Evolutionary conservation across 192 early-diverging fungal species (phyloP).

Genomic region (Rhizoclosmatium sp.): DNA sequence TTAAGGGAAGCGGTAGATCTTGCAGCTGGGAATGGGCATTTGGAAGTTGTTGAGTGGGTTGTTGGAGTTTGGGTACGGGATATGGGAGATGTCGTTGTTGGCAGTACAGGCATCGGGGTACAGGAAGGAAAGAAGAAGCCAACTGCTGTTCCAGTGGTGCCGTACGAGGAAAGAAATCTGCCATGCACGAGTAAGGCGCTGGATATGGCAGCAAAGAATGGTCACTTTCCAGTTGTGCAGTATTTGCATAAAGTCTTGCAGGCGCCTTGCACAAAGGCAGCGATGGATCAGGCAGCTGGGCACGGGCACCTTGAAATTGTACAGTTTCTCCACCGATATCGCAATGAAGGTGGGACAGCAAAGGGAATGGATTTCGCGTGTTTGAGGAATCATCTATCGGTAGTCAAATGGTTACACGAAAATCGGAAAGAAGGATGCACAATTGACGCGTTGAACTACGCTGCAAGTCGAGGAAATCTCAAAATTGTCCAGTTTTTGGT

Average conservation of each 20-base stretch:
- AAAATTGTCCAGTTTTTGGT: slow-evolving; percentile 13
- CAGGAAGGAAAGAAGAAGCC: no score
- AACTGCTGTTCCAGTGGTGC: not conserved
- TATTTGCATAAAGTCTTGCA: slow-evolving; percentile 2
- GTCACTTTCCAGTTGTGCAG: slow-evolving; percentile 24
- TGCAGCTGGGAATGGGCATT: slow-evolving; percentile 18
- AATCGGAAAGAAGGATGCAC: slow-evolving; percentile 43
- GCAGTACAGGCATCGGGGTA: no score
- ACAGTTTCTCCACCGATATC: slow-evolving; percentile 19
- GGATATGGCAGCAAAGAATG: slow-evolving; percentile 15
- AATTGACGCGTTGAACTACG: slow-evolving; percentile 21
- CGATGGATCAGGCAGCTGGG: slow-evolving; percentile 37
- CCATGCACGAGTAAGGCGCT: slow-evolving; percentile 8
- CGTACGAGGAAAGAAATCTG: not conserved
- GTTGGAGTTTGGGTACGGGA: not conserved
- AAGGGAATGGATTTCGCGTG: slow-evolving; percentile 42
- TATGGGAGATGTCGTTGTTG: not conserved
- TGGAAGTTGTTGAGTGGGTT: slow-evolving; percentile 21
- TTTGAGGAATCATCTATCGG: slow-evolving; percentile 27
- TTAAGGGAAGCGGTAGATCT: slow-evolving; percentile 14
- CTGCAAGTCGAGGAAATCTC: slow-evolving; percentile 18
- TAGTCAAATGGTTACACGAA: slow-evolving; percentile 41
- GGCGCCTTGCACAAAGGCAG: slow-evolving; percentile 10
- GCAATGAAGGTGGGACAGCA: slow-evolving; percentile 30
- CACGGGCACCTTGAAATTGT: slow-evolving; percentile 39